A percentile compares a stretch with the other conserved stretches of the same genome.
Evolutionary conservation across 225 moss, liverwort and hornwort species (phyloP).

Genomic region (Bryum argenteum): DNA sequence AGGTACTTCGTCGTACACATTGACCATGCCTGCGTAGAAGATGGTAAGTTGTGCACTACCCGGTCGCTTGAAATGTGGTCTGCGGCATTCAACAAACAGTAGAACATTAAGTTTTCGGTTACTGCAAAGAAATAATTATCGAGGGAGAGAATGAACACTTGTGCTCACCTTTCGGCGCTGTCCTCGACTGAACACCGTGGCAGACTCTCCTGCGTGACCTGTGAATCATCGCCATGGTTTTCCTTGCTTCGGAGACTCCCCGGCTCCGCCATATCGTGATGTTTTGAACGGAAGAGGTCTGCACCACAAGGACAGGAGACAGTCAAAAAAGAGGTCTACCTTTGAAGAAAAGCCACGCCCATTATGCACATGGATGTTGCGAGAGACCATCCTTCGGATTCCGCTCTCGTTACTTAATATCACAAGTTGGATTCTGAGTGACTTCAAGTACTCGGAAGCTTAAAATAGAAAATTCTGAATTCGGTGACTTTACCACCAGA

Average conservation of each 20-base stretch:
- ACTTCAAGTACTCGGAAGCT: no score
- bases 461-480: no score
- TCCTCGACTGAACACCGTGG: slow-evolving; percentile 12
- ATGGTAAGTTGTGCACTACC: slow-evolving; percentile 79
- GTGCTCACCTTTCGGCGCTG: no score
- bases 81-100: slow-evolving; percentile 26
- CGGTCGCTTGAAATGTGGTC: slow-evolving; percentile 32
- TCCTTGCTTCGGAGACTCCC: slow-evolving; percentile 1
- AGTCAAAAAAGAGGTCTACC: no score
- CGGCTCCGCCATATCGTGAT: background rate
- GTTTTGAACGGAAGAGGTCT: slow-evolving; percentile 21
- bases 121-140: no score
- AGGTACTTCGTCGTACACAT: slow-evolving; percentile 83
- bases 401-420: background rate
- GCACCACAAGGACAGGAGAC: background rate
- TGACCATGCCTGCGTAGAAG: slow-evolving; percentile 81
- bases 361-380: no score
- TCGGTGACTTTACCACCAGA: no score
- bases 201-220: background rate
- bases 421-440: no score
- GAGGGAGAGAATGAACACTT: no score
- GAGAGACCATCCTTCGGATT: background rate
- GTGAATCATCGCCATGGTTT: background rate
- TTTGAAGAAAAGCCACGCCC: no score
- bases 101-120: no score